phyloP scores from a whole-genome alignment of 805 yeast genomes.

The Yarrowia alimentaria region DNA sequence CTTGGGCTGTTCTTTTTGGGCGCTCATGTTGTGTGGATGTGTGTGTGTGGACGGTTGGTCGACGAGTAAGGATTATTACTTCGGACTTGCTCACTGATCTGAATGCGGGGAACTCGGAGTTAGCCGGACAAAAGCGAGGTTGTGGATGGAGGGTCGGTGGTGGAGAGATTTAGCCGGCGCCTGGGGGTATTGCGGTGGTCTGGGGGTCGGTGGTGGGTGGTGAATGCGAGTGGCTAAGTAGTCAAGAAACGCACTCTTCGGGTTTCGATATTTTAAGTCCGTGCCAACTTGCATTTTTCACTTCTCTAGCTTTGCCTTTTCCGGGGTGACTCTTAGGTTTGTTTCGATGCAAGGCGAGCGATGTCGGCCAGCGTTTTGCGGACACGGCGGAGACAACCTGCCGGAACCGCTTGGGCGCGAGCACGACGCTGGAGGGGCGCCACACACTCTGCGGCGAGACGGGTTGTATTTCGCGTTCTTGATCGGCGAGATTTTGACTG shows the following conservation, averaged over 20 bases:
- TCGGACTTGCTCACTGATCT: conserved; percentile 19
- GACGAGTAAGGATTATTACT: conserved; percentile 7
- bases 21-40: conserved; percentile 15
- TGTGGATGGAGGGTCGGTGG: no score
- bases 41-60: background rate
- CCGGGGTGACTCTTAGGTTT: conserved; percentile 24
- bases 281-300: conserved; percentile 20
- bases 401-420: no score
- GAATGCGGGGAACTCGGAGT: background rate
- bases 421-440: no score
- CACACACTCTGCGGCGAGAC: no score
- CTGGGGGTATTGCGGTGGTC: background rate
- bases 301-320: conserved; percentile 16
- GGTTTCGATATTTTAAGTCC: conserved; percentile 25
- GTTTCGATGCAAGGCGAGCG: conserved; percentile 4
- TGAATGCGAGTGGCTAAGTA: conserved; percentile 3
- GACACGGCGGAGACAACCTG: no score
- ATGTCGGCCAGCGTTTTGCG: conserved; percentile 22
- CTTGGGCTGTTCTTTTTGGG: conserved; percentile 1
- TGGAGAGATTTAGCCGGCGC: background rate
- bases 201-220: background rate
- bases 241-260: background rate
- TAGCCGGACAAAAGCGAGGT: background rate
- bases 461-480: no score
- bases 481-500: no score